Evolutionary conservation across 2,329 filamentous ascomycete species (phyloP).

Genomic region (Trichophyton rubrum): DNA sequence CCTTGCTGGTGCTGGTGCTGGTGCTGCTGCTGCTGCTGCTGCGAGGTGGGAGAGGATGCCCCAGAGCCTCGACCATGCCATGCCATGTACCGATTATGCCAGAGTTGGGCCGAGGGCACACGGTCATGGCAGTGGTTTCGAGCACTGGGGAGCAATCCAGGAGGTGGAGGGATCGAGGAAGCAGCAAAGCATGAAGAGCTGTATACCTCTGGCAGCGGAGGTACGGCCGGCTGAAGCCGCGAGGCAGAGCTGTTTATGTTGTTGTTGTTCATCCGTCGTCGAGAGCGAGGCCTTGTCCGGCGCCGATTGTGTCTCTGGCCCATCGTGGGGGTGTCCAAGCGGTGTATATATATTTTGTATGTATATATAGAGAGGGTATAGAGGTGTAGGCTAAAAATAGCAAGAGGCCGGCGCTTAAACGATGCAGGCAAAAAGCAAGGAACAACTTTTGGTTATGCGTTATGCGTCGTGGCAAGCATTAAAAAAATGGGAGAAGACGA

Average conservation of each 20-base stretch:
- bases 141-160: not conserved
- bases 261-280: slow-evolving; percentile 20
- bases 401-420: not conserved
- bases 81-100: slow-evolving; percentile 31
- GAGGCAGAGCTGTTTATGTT: slow-evolving; percentile 13
- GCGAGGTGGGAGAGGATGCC: not conserved
- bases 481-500: not conserved
- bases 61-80: slow-evolving; percentile 24
- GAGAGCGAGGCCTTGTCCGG: slow-evolving; percentile 31
- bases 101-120: slow-evolving; percentile 25
- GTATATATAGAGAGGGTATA: not conserved
- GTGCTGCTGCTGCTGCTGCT: slow-evolving; percentile 20
- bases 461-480: not conserved
- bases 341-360: not conserved
- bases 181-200: not conserved
- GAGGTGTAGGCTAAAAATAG: not conserved
- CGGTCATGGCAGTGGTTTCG: slow-evolving; percentile 1
- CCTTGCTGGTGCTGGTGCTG: slow-evolving; percentile 18
- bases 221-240: slow-evolving; percentile 9
- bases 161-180: too few species aligned
- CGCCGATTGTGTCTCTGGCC: slow-evolving; percentile 38
- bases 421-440: not conserved
- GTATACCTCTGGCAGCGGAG: not conserved
- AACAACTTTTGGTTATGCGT: not conserved
- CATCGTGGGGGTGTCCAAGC: slow-evolving; percentile 19